phyloP scores from a whole-genome alignment of 1,284 basidiomycete genomes.

The Sanghuangporus sanghuang region DNA sequence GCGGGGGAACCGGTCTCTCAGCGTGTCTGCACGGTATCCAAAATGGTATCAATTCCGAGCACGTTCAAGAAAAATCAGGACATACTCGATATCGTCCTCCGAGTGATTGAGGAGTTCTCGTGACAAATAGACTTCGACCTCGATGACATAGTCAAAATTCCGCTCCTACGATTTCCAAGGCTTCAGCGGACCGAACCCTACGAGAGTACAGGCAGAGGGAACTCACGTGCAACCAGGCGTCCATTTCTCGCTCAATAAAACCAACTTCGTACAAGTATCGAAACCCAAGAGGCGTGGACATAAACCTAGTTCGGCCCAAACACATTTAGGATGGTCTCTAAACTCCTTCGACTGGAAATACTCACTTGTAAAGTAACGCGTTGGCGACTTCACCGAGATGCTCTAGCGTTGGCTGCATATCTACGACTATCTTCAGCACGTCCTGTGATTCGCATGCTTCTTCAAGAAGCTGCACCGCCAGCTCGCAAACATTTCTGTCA shows the following conservation, averaged over 20 bases:
- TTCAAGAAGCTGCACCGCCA: constrained; percentile 85
- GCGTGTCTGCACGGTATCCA: constrained; percentile 46
- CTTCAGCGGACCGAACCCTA: constrained; percentile 13
- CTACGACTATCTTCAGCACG: constrained; percentile 85
- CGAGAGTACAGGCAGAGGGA: neutral
- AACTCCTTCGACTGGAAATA: constrained; percentile 11
- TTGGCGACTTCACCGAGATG: constrained; percentile 93
- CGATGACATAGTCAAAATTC: constrained; percentile 82
- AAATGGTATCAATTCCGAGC: neutral
- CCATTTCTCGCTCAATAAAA: constrained; percentile 93
- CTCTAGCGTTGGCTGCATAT: constrained; percentile 91
- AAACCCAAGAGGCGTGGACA: constrained; percentile 93
- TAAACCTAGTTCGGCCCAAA: constrained; percentile 58
- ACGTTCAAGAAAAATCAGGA: neutral
- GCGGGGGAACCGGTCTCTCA: constrained; percentile 85
- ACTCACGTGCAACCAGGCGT: constrained; percentile 89
- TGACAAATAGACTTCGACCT: constrained; percentile 82
- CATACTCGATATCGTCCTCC: constrained; percentile 52
- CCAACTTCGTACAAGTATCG: constrained; percentile 86
- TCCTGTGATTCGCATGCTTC: constrained; percentile 84
- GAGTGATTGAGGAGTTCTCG: constrained; percentile 63
- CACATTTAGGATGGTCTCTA: neutral
- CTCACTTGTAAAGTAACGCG: constrained; percentile 80
- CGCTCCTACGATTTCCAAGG: constrained; percentile 53
- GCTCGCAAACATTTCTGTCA: constrained; percentile 81